Percentiles rank a stretch among this genome's conserved stretches.
These are phyloP conservation scores for Taphrina betulina DNA, from an alignment of 1,139 yeast species.

Conservation along the genomic window DNA sequence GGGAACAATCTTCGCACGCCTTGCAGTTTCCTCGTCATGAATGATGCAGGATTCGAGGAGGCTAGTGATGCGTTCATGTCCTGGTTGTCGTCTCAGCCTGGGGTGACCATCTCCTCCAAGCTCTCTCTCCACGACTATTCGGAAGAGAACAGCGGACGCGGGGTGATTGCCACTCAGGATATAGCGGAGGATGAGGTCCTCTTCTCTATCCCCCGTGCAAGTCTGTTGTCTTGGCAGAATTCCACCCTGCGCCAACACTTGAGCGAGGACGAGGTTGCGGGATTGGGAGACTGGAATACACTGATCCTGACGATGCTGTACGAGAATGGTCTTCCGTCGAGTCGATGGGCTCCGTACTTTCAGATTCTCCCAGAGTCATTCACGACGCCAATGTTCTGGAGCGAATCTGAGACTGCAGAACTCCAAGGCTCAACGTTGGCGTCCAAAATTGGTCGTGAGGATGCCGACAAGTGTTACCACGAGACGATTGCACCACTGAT, in stretches of 20 bases:
- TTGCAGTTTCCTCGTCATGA: not conserved
- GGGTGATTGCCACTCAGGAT: slow-evolving; percentile 63
- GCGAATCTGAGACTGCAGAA: slow-evolving; percentile 50
- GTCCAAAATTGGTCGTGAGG: slow-evolving; percentile 66
- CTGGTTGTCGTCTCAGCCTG: slow-evolving; percentile 55
- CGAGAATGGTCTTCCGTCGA: slow-evolving; percentile 50
- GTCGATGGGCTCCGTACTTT: slow-evolving; percentile 71
- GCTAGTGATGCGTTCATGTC: slow-evolving; percentile 50
- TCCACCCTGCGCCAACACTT: slow-evolving; percentile 46
- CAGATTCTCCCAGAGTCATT: slow-evolving; percentile 64
- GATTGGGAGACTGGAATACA: slow-evolving; percentile 68
- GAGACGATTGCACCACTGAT: slow-evolving; percentile 46
- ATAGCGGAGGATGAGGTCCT: slow-evolving; percentile 57
- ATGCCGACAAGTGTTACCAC: slow-evolving; percentile 62
- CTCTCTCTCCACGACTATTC: slow-evolving; percentile 63
- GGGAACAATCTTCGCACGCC: too few species aligned
- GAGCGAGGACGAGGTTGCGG: slow-evolving; percentile 44
- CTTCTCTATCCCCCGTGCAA: slow-evolving; percentile 64
- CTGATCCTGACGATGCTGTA: slow-evolving; percentile 65
- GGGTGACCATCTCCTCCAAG: slow-evolving; percentile 56
- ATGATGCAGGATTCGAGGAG: slow-evolving; percentile 39
- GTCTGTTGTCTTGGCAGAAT: slow-evolving; percentile 60
- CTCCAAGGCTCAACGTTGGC: slow-evolving; percentile 71
- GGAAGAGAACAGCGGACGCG: slow-evolving; percentile 66
- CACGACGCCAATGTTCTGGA: slow-evolving; percentile 81